Percentiles rank a stretch among this genome's conserved stretches.
phyloP scores from a whole-genome alignment of 371 early-diverging fungal genomes.

The Mucor irregularis region DNA sequence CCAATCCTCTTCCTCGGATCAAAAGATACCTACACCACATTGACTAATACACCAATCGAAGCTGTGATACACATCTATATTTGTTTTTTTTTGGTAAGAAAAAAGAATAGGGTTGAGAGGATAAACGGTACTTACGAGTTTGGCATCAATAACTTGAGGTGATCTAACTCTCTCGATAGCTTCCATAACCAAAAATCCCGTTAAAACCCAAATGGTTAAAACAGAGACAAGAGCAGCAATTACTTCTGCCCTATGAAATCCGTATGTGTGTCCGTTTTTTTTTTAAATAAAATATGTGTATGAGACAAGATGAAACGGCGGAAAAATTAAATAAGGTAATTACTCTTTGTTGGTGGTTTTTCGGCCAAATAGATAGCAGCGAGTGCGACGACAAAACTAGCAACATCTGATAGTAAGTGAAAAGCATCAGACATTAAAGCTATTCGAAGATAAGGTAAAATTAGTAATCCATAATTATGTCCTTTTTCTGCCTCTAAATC shows the following conservation, averaged over 20 bases:
- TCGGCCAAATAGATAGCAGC: slow-evolving; percentile 72
- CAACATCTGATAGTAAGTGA: slow-evolving; percentile 72
- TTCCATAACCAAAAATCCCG: slow-evolving; percentile 73
- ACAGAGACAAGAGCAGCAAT: slow-evolving; percentile 81
- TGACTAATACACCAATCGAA: slow-evolving; percentile 77
- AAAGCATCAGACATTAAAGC: slow-evolving; percentile 78
- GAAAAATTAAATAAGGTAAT: too few relatives aligned
- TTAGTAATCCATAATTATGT: background rate
- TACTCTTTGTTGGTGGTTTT: slow-evolving; percentile 67
- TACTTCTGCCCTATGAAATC: slow-evolving; percentile 85
- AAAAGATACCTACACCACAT: slow-evolving; percentile 60
- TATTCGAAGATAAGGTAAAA: slow-evolving; percentile 1
- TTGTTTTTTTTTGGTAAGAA: background rate
- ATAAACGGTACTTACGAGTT: slow-evolving; percentile 29
- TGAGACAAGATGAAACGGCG: too few relatives aligned
- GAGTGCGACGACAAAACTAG: slow-evolving; percentile 73
- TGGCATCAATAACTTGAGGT: slow-evolving; percentile 77
- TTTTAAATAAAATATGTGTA: too few relatives aligned
- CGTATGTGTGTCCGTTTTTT: slow-evolving; percentile 77
- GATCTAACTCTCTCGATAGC: slow-evolving; percentile 71
- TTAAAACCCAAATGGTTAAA: slow-evolving; percentile 83
- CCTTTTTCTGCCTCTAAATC: background rate
- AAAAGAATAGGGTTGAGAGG: background rate
- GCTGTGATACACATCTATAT: slow-evolving; percentile 70
- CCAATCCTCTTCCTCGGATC: background rate